Conservation (phyloP, 495 filamentous ascomycete genomes). For the Neurospora sp. region DNA sequence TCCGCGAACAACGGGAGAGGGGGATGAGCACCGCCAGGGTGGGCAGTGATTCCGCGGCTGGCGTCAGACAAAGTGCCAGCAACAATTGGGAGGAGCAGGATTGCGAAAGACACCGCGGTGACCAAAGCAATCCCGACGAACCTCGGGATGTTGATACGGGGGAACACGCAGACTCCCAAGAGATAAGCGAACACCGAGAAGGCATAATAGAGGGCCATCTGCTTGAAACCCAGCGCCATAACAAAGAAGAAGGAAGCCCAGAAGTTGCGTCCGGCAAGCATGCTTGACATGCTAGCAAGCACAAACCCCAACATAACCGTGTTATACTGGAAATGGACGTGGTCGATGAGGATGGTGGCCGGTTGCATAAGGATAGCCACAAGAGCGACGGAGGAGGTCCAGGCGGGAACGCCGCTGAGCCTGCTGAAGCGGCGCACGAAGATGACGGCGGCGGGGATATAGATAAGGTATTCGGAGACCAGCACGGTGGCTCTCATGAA, state of each 20-base stretch:
- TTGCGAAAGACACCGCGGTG: constrained; percentile 61
- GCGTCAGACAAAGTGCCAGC: constrained; percentile 52
- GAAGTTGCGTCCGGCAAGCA: constrained; percentile 71
- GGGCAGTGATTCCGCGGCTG: constrained; percentile 40
- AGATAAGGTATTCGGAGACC: constrained; percentile 80
- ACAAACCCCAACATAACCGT: constrained; percentile 93
- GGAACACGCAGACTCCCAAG: constrained; percentile 72
- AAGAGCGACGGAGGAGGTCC: constrained; percentile 76
- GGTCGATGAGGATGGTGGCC: constrained; percentile 83
- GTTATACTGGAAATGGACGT: constrained; percentile 99
- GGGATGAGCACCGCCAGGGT: constrained; percentile 39
- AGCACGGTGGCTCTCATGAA: constrained; percentile 92
- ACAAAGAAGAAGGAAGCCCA: constrained; percentile 94
- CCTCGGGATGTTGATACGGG: constrained; percentile 55
- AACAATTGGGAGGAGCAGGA: constrained; percentile 66
- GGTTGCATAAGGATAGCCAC: constrained; percentile 89
- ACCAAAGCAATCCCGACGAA: constrained; percentile 64
- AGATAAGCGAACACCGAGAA: constrained; percentile 88
- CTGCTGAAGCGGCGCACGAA: constrained; percentile 72
- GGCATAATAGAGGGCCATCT: constrained; percentile 97
- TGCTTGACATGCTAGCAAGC: constrained; percentile 75
- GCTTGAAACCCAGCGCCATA: constrained; percentile 86
- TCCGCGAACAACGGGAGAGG: constrained; percentile 47
- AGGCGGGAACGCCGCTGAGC: constrained; percentile 56
- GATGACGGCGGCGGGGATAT: constrained; percentile 73